phyloP scores from a whole-genome alignment of 768 basidiomycete species.

The Trametes cubensis region DNA sequence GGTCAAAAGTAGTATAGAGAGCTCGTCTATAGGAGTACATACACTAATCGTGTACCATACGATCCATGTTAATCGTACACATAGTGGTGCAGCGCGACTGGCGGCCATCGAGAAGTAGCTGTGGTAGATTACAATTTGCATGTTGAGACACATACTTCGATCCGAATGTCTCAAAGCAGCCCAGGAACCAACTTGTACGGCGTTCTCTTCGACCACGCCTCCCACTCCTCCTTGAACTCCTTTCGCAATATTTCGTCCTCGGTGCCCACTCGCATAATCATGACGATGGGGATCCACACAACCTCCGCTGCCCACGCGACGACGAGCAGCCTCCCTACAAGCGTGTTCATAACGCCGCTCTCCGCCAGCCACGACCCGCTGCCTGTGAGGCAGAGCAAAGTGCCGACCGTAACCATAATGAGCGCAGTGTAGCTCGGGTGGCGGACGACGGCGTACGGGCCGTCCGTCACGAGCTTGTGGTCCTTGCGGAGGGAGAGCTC shows the following conservation, averaged over 20 bases:
- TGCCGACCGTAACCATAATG: slow-evolving; percentile 20
- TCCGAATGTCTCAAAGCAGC: not conserved
- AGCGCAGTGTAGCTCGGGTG: slow-evolving; percentile 30
- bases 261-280: slow-evolving; percentile 15
- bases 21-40: no score
- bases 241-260: slow-evolving; percentile 24
- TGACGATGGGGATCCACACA: slow-evolving; percentile 11
- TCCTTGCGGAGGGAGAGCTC: slow-evolving; percentile 22
- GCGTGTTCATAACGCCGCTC: slow-evolving; percentile 19
- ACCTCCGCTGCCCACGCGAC: slow-evolving; percentile 17
- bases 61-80: no score
- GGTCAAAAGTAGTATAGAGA: slow-evolving; percentile 3
- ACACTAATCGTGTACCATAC: no score
- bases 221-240: slow-evolving; percentile 23
- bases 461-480: slow-evolving; percentile 27
- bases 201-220: slow-evolving; percentile 20
- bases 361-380: slow-evolving; percentile 20
- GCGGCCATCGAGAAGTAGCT: no score
- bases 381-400: slow-evolving; percentile 13
- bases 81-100: no score
- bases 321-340: slow-evolving; percentile 6
- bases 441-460: slow-evolving; percentile 29
- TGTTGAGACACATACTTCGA: not conserved
- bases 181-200: slow-evolving; percentile 24
- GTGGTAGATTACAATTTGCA: no score